Evolutionary conservation across 768 basidiomycete genomes (phyloP).

Genomic region (Porphyrellus cyaneotinctus): DNA sequence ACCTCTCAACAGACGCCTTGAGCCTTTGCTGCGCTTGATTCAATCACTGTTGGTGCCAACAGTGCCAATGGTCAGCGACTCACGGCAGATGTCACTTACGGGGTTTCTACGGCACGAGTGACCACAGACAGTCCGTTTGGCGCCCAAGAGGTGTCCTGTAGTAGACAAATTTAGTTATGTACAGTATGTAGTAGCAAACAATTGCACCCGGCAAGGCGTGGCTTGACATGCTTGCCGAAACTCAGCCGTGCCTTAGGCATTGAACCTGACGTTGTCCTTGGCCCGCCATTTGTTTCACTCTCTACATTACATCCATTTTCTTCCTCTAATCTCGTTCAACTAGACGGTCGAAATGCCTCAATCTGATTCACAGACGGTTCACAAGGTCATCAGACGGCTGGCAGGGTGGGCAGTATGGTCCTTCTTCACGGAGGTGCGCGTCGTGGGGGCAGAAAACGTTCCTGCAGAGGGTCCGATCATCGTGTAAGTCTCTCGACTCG

Average conservation of each 20-base stretch:
- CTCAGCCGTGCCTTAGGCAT: not conserved
- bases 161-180: not conserved
- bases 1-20: too few species aligned
- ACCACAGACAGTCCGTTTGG: too few species aligned
- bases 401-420: constrained; percentile 73
- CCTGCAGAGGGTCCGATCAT: constrained; percentile 88
- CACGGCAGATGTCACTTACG: not conserved
- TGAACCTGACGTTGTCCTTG: not conserved
- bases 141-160: not conserved
- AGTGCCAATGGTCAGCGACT: too few species aligned
- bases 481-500: constrained; percentile 54
- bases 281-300: not conserved
- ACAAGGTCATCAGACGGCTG: constrained; percentile 66
- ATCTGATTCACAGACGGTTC: constrained; percentile 44
- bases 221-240: constrained; percentile 8
- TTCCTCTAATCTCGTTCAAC: constrained; percentile 7
- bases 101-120: not conserved
- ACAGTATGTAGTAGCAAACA: not conserved
- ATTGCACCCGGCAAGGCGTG: not conserved
- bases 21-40: too few species aligned
- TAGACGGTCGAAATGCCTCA: constrained; percentile 21
- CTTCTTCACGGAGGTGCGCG: constrained; percentile 85
- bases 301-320: constrained; percentile 6
- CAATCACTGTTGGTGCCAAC: too few species aligned
- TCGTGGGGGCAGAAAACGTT: constrained; percentile 86